These are phyloP conservation scores for Flaveria ramosissima DNA, from an alignment of 129 eudicot species.

Conservation along the genomic window DNA sequence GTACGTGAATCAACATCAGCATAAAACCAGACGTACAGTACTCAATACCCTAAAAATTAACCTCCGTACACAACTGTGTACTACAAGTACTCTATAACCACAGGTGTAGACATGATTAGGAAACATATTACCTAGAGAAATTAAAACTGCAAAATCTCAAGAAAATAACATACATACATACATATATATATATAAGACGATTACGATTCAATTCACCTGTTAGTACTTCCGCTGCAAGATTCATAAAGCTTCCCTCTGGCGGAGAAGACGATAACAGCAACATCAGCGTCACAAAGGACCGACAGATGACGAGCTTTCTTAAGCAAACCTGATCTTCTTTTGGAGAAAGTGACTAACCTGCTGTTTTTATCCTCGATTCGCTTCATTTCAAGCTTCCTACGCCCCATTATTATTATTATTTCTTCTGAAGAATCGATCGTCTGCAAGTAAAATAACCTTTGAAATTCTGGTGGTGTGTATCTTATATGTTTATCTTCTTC, in stretches of 20 bases:
- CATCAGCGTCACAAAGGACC: constrained; percentile 38
- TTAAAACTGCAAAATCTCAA: too few species aligned
- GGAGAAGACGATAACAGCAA: constrained; percentile 32
- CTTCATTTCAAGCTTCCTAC: constrained; percentile 42
- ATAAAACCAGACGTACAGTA: too few species aligned
- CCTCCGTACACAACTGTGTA: neutral
- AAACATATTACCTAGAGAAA: too few species aligned
- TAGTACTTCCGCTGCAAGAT: neutral
- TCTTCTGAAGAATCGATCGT: neutral
- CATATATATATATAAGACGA: too few species aligned
- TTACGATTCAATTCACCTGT: neutral
- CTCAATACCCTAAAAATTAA: neutral
- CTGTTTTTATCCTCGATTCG: constrained; percentile 37
- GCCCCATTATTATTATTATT: constrained; percentile 21
- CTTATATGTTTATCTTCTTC: too few species aligned
- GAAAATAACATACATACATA: too few species aligned
- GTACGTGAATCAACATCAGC: too few species aligned
- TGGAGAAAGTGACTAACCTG: constrained; percentile 33
- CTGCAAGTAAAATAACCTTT: neutral
- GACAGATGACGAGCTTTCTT: constrained; percentile 42
- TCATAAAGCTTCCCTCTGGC: constrained; percentile 39
- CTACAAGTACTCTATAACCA: too few species aligned
- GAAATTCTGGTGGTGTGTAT: neutral
- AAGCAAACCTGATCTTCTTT: constrained; percentile 35
- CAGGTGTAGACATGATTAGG: too few species aligned